Percentiles rank a stretch among this genome's conserved stretches.
Conservation (phyloP, 1,139 yeast species). For the Yamadazyma jaroonii region DNA sequence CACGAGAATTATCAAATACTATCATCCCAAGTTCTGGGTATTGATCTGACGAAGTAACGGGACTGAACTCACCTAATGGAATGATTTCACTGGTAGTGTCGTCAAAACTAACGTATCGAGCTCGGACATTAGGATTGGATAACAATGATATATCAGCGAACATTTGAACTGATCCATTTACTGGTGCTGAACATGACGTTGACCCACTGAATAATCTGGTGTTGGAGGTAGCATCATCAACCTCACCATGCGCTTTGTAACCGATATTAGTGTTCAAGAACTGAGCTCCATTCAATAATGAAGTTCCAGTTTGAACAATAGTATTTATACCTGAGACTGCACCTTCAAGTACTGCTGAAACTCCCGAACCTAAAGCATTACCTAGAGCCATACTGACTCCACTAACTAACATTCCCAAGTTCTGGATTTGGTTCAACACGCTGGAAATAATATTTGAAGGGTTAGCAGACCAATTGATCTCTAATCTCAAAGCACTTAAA, state of each 20-base stretch:
- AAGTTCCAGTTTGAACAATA: neutral
- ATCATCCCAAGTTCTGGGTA: constrained; percentile 13
- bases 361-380: constrained; percentile 3
- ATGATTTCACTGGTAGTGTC: constrained; percentile 1
- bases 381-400: constrained; percentile 4
- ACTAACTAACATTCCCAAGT: constrained; percentile 1
- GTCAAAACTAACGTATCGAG: constrained; percentile 8
- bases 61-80: constrained; percentile 9
- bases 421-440: neutral
- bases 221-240: constrained; percentile 7
- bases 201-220: constrained; percentile 12
- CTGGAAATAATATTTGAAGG: neutral
- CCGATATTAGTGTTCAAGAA: constrained; percentile 4
- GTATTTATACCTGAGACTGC: neutral
- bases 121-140: constrained; percentile 13
- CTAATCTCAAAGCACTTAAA: constrained; percentile 1
- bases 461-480: neutral
- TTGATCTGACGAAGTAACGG: constrained; percentile 7
- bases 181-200: constrained; percentile 11
- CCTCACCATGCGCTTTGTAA: constrained; percentile 6
- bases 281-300: neutral
- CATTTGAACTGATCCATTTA: constrained; percentile 12
- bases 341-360: neutral
- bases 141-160: constrained; percentile 11
- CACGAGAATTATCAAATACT: constrained; percentile 13